Conservation (phyloP, 805 yeast genomes). For the Pichia californica region DNA sequence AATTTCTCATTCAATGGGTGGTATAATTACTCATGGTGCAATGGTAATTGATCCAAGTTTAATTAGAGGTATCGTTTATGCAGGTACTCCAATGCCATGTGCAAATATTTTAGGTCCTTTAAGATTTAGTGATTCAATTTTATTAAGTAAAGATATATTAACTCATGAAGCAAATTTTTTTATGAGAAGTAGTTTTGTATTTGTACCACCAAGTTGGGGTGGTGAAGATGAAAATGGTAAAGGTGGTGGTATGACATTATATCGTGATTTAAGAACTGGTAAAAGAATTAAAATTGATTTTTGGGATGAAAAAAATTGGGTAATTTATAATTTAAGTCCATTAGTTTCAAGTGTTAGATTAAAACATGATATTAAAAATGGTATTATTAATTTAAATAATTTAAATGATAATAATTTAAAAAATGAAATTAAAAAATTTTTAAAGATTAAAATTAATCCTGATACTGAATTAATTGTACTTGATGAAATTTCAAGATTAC, state of each 20-base stretch:
- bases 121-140: constrained; percentile 72
- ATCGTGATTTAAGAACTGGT: constrained; percentile 54
- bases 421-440: background rate
- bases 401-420: constrained; percentile 4
- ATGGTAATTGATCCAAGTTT: constrained; percentile 61
- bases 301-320: constrained; percentile 79
- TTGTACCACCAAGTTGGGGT: constrained; percentile 62
- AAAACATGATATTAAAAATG: constrained; percentile 5
- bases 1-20: constrained; percentile 94
- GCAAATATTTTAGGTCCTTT: constrained; percentile 83
- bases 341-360: constrained; percentile 42
- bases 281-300: constrained; percentile 51
- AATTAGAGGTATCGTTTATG: constrained; percentile 71
- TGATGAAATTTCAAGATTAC: constrained; percentile 10
- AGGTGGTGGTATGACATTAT: constrained; percentile 54
- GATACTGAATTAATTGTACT: constrained; percentile 5
- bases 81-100: constrained; percentile 80
- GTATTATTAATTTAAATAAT: background rate
- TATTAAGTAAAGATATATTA: constrained; percentile 65
- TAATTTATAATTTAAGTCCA: constrained; percentile 67
- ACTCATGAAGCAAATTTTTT: constrained; percentile 80
- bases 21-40: constrained; percentile 74
- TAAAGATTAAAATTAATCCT: constrained; percentile 6
- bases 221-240: constrained; percentile 12
- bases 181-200: constrained; percentile 79